Base-by-base conservation (phyloP, 306 rosid species). In the Citrullus colocynthis region DNA sequence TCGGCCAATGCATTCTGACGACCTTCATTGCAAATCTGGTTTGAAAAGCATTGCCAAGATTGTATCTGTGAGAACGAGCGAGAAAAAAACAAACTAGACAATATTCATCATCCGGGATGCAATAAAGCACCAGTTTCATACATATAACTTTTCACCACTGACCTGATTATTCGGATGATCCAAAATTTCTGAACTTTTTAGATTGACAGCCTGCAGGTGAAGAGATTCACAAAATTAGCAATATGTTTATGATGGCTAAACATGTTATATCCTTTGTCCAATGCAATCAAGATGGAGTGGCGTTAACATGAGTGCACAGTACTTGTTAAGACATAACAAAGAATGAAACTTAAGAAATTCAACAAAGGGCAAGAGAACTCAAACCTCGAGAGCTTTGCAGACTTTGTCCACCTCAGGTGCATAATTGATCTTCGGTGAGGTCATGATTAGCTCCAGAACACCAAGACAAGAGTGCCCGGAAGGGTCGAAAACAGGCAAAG, bases 341-440 rank as follows among this genome's bases (percentile, higher is more conserved):
- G 17, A 17, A 56, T 49, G 51, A 55, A 51, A 74, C 41, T 32
- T 21, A 30, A 16, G 30, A 11, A 37, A 76, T 57, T 37, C 79
- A 18, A 59, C 57, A 76, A 76, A 32, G 15, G 44, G 34, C 56
- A 24, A 39, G 41, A n/a, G 11, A 45, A 77, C 16, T 62, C 91
- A 45, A 85, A 91, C 98, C 97, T 93, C 89, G 76, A 93, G 97
- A 76, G 98, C 98, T 87, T 91, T 93, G 85, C 98, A 91, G 76
- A 91, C 81, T 86, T 87, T 90, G 70, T 93, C 93, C 78, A 90
- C 94, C 75, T 91, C 98, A 20, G 96, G 90, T 63, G 94, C 97
- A 82, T 91, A 93, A 64, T 91, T 88, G 81, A 91, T 85, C 90
- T 84, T 90, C 30, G 78, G 87, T 10, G 96, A 84, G 79, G 89